Base-by-base conservation (phyloP, 164 flowering plant genomes). In the Chimonanthus praecox region DNA sequence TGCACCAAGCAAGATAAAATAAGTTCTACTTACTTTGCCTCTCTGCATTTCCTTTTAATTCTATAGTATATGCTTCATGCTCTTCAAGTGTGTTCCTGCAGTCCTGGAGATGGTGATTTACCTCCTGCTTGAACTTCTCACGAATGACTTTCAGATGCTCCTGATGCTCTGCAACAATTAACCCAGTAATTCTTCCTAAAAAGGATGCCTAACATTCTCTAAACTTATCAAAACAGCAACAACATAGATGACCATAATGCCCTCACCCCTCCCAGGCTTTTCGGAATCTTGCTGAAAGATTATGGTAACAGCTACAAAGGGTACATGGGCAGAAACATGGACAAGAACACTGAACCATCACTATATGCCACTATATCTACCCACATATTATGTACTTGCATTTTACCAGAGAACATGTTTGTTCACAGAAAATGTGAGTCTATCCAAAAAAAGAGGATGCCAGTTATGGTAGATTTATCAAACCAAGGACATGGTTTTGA, bases 91-190 rank as follows among this genome's bases (percentile, higher is more conserved):
- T 73, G 78, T 79, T 84, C 68, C 72, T 83, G 79, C 84, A 87
- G 50, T 84, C 85, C 78, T 89, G 86, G 47, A 94, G 83, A 82
- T 89, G 89, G 74, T 78, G 86, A 73, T 80, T 72, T 18, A 94
- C 77, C 69, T 87, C 94, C 71, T 89, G 87, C 79, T 81, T 92
- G 82, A 90, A 91, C 58, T 83, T 89, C 48, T 80, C 84, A 77
- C 85, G 82, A 60, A 90, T 85, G 58, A 71, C 62, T 74, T 74
- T 84, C 79, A 94, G 79, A 43, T 80, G 83, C 63, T 88, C 87
- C 76, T 87, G 88, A 80, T 90, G 85, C 73, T 88, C 99, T 94
- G 90, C 81, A 84, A 44, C 49, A 75, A 64, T 50, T 73, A 58
- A 67, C 70, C 67, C 68, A 61, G 21, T 68, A 69, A 72, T 69